Evolutionary conservation across 352 stramenopile genomes (phyloP), one percentile per base, ranked within the genome.

Genomic region (Thraustochytrium striatum): DNA sequence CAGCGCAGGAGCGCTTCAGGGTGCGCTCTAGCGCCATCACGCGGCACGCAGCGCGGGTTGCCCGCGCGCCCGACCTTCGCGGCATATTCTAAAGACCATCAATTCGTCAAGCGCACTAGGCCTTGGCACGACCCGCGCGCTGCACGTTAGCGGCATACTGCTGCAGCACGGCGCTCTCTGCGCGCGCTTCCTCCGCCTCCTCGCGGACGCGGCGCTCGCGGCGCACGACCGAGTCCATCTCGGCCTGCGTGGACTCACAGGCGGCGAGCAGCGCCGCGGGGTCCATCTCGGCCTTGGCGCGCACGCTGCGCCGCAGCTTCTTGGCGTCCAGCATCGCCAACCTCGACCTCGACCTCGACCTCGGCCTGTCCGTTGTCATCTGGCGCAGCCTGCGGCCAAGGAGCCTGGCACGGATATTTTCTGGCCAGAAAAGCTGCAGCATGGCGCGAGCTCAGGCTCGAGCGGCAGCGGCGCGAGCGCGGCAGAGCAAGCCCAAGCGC

Each of bases 281-380:
- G 21, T n/a, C 59, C 28, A 70, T 50, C n/a, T 52, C 9, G 30
- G 50, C 53, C n/a, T 53, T 33, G 8, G 59, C 59, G 21, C 59
- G 59, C 59, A 52, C 35, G 3, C 59, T 30, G 36, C 59, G 36
- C 35, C 41, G 44, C 0, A 70, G 41, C 36, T 21, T 11, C 59
- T 33, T 38, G 25, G 59, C 59, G 41, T 70, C 59, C 59, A 70
- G n/a, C n/a, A n/a, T n/a, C n/a, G n/a, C n/a, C n/a, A n/a, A n/a
- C n/a, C n/a, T n/a, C n/a, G n/a, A n/a, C n/a, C n/a, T n/a, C n/a
- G n/a, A n/a, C n/a, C n/a, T n/a, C n/a, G n/a, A n/a, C n/a, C n/a
- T n/a, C n/a, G n/a, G n/a, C n/a, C n/a, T n/a, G n/a, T n/a, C n/a
- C n/a, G n/a, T n/a, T n/a, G n/a, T n/a, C n/a, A n/a, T n/a, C n/a